Percentiles rank a stretch among this genome's conserved stretches.
Conservation (phyloP, 1,139 yeast species). For the Saccharomyces pastorianus region DNA sequence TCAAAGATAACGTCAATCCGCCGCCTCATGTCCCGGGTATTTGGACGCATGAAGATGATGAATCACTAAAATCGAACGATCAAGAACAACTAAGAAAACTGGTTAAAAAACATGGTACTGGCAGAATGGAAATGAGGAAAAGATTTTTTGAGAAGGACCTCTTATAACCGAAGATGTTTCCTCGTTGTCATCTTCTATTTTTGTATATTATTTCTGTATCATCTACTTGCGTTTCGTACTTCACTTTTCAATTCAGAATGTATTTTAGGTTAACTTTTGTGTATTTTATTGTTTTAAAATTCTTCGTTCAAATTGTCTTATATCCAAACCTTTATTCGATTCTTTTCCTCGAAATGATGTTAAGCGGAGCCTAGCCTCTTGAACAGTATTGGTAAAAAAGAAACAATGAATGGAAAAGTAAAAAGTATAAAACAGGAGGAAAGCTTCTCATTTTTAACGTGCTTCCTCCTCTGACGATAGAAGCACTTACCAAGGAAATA, state of each 20-base stretch:
- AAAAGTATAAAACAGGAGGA: neutral
- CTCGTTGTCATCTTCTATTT: no score
- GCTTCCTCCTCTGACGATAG: neutral
- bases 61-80: constrained; percentile 28
- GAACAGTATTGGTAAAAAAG: neutral
- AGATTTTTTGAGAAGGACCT: constrained; percentile 34
- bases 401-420: neutral
- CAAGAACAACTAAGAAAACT: constrained; percentile 30
- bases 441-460: neutral
- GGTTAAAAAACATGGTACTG: constrained; percentile 34
- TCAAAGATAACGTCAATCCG: constrained; percentile 38
- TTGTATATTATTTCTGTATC: neutral
- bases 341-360: no score
- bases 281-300: neutral
- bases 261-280: neutral
- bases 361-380: no score
- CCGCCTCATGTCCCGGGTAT: constrained; percentile 41
- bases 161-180: constrained; percentile 6
- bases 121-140: constrained; percentile 36
- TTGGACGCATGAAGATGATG: constrained; percentile 45
- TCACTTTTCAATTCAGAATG: neutral
- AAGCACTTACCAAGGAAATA: neutral
- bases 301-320: neutral
- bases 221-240: neutral
- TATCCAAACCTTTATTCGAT: no score